phyloP scores from a whole-genome alignment of 2,329 filamentous ascomycete species.

The Colletotrichum plurivorum region DNA sequence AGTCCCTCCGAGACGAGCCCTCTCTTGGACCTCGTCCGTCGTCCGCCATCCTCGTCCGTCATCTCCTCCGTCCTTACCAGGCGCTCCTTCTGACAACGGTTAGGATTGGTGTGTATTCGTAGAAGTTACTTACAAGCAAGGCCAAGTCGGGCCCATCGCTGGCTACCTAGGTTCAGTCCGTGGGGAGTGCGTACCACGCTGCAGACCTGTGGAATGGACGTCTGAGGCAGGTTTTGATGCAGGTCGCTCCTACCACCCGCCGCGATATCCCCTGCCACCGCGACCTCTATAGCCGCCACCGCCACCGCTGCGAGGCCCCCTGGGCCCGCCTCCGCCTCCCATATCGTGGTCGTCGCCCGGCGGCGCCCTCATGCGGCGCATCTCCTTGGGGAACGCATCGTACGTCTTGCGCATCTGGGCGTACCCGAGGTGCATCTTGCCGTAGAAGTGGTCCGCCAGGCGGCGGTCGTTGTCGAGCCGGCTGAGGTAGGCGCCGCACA shows the following conservation, averaged over 20 bases:
- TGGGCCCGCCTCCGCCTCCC: constrained; percentile 60
- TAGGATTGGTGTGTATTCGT: too few species aligned
- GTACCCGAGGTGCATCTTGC: constrained; percentile 99
- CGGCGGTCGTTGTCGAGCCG: constrained; percentile 94
- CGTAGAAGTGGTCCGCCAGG: constrained; percentile 97
- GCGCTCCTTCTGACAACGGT: too few species aligned
- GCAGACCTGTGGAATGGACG: too few species aligned
- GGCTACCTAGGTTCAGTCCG: too few species aligned
- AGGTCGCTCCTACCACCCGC: constrained; percentile 57
- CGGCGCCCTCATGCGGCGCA: constrained; percentile 78
- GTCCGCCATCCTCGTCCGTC: too few species aligned
- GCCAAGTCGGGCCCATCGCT: too few species aligned
- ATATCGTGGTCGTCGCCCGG: constrained; percentile 59
- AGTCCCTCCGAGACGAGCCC: too few species aligned
- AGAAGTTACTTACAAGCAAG: too few species aligned
- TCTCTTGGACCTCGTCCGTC: not conserved
- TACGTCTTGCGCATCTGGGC: constrained; percentile 97
- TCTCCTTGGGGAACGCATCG: constrained; percentile 87
- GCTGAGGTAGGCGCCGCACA: constrained; percentile 94
- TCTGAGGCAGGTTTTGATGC: too few species aligned
- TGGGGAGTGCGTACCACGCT: too few species aligned
- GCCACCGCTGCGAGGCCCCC: constrained; percentile 68
- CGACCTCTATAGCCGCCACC: constrained; percentile 67
- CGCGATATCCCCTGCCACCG: constrained; percentile 65
- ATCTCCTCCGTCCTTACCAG: too few species aligned